Evolutionary conservation across 1,139 yeast genomes (phyloP).

Genomic region (Saccharomyces hybrid): DNA sequence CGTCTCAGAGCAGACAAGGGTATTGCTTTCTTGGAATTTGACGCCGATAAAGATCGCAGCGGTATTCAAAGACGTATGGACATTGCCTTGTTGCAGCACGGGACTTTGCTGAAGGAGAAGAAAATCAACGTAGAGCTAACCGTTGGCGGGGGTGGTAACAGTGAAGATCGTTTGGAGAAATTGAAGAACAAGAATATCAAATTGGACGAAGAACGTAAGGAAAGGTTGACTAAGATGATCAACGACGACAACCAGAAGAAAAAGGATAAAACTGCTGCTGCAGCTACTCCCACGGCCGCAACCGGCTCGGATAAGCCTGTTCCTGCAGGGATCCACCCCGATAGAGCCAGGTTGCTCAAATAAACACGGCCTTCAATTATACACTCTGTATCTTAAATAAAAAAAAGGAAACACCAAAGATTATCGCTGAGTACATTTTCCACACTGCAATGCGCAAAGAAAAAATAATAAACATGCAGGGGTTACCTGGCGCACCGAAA

Average conservation of each 20-base stretch:
- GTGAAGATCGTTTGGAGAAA: slow-evolving; percentile 59
- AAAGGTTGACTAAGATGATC: slow-evolving; percentile 36
- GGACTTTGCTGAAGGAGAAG: slow-evolving; percentile 55
- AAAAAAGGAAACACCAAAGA: too few species aligned
- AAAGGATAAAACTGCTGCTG: slow-evolving; percentile 5
- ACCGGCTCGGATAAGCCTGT: slow-evolving; percentile 4
- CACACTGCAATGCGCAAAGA: too few species aligned
- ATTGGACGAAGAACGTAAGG: slow-evolving; percentile 55
- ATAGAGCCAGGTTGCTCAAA: slow-evolving; percentile 24
- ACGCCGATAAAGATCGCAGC: slow-evolving; percentile 41
- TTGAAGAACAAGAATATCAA: slow-evolving; percentile 73
- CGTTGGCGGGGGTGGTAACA: slow-evolving; percentile 97
- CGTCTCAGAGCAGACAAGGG: slow-evolving; percentile 81
- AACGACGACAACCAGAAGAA: slow-evolving; percentile 17
- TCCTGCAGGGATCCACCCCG: slow-evolving; percentile 26
- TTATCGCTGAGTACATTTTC: too few species aligned
- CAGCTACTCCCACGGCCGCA: slow-evolving; percentile 2
- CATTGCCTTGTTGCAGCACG: slow-evolving; percentile 75
- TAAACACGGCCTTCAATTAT: slow-evolving; percentile 2
- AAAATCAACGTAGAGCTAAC: slow-evolving; percentile 91
- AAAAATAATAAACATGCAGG: too few species aligned
- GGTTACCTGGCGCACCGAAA: too few species aligned
- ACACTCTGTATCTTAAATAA: background rate
- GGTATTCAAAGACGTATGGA: slow-evolving; percentile 78
- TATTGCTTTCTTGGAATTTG: slow-evolving; percentile 87